Percentiles rank a stretch among this genome's conserved stretches.
Conservation (phyloP, 1,284 basidiomycete genomes). For the Pholiota adiposa region DNA sequence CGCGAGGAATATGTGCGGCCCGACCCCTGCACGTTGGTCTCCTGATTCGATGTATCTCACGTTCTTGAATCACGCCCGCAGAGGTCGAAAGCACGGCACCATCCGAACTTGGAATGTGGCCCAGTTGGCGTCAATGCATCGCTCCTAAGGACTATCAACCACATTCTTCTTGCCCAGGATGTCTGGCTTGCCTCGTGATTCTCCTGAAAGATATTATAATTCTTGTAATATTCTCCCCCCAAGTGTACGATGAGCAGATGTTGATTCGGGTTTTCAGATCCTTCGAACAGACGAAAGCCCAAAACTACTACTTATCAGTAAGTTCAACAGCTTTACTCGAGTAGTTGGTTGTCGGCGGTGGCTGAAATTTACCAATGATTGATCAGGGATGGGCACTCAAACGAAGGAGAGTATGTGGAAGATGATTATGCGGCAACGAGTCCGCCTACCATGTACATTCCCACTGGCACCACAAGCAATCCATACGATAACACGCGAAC, state of each 20-base stretch:
- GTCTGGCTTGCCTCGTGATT: neutral
- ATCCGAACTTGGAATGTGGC: neutral
- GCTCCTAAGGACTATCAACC: neutral
- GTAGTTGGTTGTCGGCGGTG: neutral
- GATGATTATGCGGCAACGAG: neutral
- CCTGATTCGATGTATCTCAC: neutral
- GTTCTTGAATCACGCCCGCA: neutral
- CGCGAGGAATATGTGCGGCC: neutral
- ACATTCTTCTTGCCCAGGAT: neutral
- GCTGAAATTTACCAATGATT: neutral
- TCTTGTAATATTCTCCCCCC: neutral
- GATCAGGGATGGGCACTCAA: neutral
- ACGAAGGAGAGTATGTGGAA: neutral
- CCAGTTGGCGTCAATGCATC: neutral
- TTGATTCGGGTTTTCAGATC: neutral
- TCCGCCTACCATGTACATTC: neutral
- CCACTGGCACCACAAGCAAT: neutral
- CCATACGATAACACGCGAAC: neutral
- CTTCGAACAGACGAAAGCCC: neutral
- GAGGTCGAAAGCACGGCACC: neutral
- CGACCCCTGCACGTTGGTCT: neutral
- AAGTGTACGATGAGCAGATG: neutral
- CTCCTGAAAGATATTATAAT: neutral
- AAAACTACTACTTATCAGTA: neutral
- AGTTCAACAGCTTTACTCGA: neutral